A percentile compares a stretch with the other conserved stretches of the same genome.
These are phyloP conservation scores for Boletus bicolor DNA, from an alignment of 768 basidiomycete species.

Conservation along the genomic window DNA sequence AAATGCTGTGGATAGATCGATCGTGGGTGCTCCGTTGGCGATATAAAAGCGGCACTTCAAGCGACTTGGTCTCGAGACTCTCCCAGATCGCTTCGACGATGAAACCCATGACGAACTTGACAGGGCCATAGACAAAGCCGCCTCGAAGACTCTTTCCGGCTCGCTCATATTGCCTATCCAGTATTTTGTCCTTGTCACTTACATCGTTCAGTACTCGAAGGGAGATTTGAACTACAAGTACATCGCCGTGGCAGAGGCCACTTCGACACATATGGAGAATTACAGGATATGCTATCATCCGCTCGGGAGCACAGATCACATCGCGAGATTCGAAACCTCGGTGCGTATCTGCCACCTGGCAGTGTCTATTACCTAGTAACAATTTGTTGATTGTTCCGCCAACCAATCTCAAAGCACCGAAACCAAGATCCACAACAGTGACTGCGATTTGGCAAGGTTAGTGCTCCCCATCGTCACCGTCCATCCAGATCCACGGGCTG, in stretches of 20 bases:
- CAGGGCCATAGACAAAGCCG: too few species aligned
- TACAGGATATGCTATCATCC: neutral
- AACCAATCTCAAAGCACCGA: neutral
- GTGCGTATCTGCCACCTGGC: neutral
- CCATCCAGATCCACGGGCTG: too few species aligned
- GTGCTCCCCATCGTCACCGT: too few species aligned
- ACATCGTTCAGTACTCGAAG: neutral
- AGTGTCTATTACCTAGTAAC: too few species aligned
- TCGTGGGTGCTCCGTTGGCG: neutral
- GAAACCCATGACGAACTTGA: neutral
- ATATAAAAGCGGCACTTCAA: neutral
- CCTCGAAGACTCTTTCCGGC: neutral
- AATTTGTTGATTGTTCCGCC: too few species aligned
- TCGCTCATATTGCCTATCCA: too few species aligned
- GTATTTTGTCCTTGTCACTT: neutral
- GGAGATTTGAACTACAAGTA: neutral
- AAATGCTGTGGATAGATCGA: neutral
- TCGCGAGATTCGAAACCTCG: slow-evolving; percentile 8
- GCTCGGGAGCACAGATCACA: slow-evolving; percentile 4
- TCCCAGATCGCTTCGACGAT: neutral
- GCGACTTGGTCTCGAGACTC: neutral
- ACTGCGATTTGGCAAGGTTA: too few species aligned
- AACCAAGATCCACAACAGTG: too few species aligned
- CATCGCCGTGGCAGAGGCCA: neutral
- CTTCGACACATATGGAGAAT: neutral